phyloP scores from a whole-genome alignment of 106 monocot species.

The Dendrobium catenatum region DNA sequence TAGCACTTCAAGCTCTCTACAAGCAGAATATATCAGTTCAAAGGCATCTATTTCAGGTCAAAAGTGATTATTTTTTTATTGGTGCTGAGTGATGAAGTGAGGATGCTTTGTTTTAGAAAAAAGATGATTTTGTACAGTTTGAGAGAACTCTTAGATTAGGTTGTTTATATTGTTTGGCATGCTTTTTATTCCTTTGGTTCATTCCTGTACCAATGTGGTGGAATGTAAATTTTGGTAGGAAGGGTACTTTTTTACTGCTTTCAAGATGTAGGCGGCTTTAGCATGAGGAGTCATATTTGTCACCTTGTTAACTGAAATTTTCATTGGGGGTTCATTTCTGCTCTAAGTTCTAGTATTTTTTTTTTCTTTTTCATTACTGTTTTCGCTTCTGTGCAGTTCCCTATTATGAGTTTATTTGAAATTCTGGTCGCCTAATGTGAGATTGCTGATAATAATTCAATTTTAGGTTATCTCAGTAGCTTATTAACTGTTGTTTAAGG shows the following conservation, averaged over 20 bases:
- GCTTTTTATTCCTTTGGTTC: background rate
- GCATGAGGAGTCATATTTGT: background rate
- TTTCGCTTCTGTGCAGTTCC: too few species aligned
- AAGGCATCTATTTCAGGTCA: too few species aligned
- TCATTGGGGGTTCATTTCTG: background rate
- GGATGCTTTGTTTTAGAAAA: background rate
- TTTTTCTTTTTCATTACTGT: background rate
- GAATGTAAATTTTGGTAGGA: conserved; percentile 2
- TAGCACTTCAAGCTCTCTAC: background rate
- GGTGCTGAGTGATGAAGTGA: background rate
- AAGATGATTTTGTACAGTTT: background rate
- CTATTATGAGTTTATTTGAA: too few species aligned
- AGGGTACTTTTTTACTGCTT: background rate
- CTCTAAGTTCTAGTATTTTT: background rate
- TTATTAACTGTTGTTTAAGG: too few species aligned
- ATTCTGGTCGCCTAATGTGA: background rate
- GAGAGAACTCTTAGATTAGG: background rate
- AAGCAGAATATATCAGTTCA: background rate
- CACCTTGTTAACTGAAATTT: background rate
- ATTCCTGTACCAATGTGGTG: conserved; percentile 1
- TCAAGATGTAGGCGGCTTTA: background rate
- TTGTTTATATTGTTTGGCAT: background rate
- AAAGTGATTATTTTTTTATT: too few species aligned
- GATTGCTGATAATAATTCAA: background rate
- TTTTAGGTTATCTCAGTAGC: too few species aligned